Conservation (phyloP, 2,329 filamentous ascomycete genomes). For the Epichloe coenophiala region DNA sequence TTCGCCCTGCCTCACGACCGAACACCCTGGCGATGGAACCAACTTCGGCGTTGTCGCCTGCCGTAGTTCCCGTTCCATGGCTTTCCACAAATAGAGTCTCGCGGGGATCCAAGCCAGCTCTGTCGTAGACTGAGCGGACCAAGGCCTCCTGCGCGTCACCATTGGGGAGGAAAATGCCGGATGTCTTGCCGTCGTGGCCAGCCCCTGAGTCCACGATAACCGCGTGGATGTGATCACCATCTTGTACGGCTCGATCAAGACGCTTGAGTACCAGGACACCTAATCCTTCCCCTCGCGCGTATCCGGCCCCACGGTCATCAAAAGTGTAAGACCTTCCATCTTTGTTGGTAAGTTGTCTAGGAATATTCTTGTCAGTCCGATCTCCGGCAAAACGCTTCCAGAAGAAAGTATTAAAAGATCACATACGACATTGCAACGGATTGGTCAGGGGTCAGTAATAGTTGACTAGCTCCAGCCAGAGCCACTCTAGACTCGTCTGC, state of each 20-base stretch:
- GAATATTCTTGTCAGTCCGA: neutral
- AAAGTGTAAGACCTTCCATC: slow-evolving; percentile 11
- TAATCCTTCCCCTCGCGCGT: slow-evolving; percentile 26
- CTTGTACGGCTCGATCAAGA: slow-evolving; percentile 26
- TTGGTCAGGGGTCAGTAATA: slow-evolving; percentile 14
- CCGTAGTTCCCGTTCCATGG: too few species aligned
- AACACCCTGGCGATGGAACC: slow-evolving; percentile 11
- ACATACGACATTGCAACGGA: too few species aligned
- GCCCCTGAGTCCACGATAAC: slow-evolving; percentile 20
- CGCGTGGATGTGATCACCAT: slow-evolving; percentile 24
- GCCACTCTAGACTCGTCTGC: slow-evolving; percentile 18
- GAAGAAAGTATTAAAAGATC: too few species aligned
- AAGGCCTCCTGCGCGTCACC: slow-evolving; percentile 9
- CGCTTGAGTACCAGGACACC: slow-evolving; percentile 30
- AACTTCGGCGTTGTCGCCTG: neutral
- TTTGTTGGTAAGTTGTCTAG: slow-evolving; percentile 3
- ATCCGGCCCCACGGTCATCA: slow-evolving; percentile 32
- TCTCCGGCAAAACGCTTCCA: too few species aligned
- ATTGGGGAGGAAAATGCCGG: slow-evolving; percentile 20
- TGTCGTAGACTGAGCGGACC: slow-evolving; percentile 15
- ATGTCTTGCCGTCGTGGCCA: slow-evolving; percentile 28
- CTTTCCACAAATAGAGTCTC: too few species aligned
- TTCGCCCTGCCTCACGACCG: slow-evolving; percentile 11
- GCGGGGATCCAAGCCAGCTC: too few species aligned
- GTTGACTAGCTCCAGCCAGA: slow-evolving; percentile 26